Conservation (phyloP, 2,329 filamentous ascomycete genomes). For the Thielaviopsis populi region DNA sequence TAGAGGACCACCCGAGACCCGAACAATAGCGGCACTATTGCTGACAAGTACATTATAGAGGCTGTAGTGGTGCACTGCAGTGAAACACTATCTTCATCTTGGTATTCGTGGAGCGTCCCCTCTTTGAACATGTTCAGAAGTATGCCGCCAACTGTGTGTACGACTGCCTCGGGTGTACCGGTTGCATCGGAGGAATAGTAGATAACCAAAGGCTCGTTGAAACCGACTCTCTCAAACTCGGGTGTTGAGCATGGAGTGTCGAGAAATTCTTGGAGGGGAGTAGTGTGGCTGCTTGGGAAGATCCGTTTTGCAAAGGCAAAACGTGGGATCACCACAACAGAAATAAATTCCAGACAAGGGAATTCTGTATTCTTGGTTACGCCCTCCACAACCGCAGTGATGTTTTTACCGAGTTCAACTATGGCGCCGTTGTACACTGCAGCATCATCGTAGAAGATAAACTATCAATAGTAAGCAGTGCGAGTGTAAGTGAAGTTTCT, state of each 20-base stretch:
- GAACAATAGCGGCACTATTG: constrained; percentile 41
- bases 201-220: constrained; percentile 62
- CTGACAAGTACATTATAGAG: constrained; percentile 77
- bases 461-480: constrained; percentile 22
- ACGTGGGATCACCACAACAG: constrained; percentile 50
- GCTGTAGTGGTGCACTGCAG: constrained; percentile 53
- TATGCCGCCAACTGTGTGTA: constrained; percentile 56
- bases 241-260: constrained; percentile 9
- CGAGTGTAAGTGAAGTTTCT: no score
- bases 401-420: constrained; percentile 58
- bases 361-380: constrained; percentile 49
- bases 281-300: constrained; percentile 32
- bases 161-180: constrained; percentile 71
- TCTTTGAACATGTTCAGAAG: constrained; percentile 46
- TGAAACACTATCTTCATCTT: constrained; percentile 27
- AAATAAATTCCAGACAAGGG: constrained; percentile 43
- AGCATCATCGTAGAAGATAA: constrained; percentile 71
- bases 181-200: constrained; percentile 74
- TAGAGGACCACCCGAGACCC: constrained; percentile 57
- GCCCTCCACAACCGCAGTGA: constrained; percentile 47
- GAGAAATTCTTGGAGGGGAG: constrained; percentile 34
- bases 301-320: constrained; percentile 49
- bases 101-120: constrained; percentile 33
- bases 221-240: constrained; percentile 37
- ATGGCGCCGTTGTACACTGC: constrained; percentile 67